These are phyloP conservation scores for Mortierella sp. DNA, from an alignment of 371 early-diverging fungal genomes.

Conservation along the genomic window DNA sequence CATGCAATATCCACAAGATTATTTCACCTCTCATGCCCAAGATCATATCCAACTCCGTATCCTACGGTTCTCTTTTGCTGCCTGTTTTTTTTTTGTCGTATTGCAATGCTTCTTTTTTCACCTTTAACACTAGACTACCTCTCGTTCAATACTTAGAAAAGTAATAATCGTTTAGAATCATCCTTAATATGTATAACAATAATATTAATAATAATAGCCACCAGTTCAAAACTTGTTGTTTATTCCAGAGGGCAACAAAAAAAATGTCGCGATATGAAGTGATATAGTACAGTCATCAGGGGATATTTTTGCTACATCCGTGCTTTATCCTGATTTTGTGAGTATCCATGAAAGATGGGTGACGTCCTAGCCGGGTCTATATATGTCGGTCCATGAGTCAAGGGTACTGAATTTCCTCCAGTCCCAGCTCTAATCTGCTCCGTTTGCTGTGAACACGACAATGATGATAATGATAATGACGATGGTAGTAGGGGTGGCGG, in stretches of 20 bases:
- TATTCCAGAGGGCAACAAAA: too few species aligned
- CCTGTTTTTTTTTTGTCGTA: slow-evolving; percentile 6
- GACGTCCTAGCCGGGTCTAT: slow-evolving; percentile 43
- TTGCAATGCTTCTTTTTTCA: too few species aligned
- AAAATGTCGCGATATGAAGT: neutral
- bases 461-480: neutral
- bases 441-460: neutral
- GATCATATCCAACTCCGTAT: too few species aligned
- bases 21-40: neutral
- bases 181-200: too few species aligned
- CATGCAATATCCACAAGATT: too few species aligned
- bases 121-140: too few species aligned
- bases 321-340: slow-evolving; percentile 28
- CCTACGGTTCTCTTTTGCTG: neutral
- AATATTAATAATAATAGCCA: too few species aligned
- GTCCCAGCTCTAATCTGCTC: neutral
- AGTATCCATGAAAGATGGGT: slow-evolving; percentile 47
- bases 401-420: neutral
- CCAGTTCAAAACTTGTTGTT: too few species aligned
- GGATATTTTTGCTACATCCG: slow-evolving; percentile 28
- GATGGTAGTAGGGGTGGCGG: neutral
- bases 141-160: too few species aligned
- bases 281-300: too few species aligned
- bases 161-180: too few species aligned
- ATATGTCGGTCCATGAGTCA: neutral